Conservation (phyloP, 169 alveolate genomes). For the Plasmodium knowlesi region DNA sequence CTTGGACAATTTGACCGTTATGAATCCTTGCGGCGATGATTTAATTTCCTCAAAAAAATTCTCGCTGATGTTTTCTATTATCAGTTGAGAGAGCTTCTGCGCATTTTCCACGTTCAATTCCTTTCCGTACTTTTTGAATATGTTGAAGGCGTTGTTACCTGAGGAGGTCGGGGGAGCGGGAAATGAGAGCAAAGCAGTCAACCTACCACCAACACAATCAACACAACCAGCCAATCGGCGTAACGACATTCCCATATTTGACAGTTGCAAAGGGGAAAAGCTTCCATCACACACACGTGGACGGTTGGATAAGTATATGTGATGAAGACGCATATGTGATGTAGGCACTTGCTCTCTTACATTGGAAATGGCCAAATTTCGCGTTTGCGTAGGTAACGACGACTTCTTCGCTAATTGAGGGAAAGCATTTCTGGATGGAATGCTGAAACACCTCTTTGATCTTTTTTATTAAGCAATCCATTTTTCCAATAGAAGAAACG, state of each 20-base stretch:
- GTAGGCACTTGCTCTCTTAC: constrained; percentile 10
- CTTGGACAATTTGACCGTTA: constrained; percentile 77
- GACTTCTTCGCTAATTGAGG: constrained; percentile 52
- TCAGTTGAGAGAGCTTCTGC: constrained; percentile 82
- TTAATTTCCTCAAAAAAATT: constrained; percentile 80
- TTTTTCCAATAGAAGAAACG: neutral
- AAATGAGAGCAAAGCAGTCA: neutral
- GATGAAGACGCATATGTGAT: neutral
- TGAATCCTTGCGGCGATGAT: constrained; percentile 88
- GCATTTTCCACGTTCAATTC: constrained; percentile 81
- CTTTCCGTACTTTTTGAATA: constrained; percentile 81
- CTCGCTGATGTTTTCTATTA: constrained; percentile 79
- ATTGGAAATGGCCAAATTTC: constrained; percentile 62
- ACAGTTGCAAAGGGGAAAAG: neutral
- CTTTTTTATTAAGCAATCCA: constrained; percentile 70
- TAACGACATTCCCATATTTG: neutral
- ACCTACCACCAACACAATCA: no score
- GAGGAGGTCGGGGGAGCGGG: neutral
- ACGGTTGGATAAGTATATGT: neutral
- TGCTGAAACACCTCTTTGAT: constrained; percentile 35
- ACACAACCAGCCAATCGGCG: neutral
- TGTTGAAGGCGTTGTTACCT: constrained; percentile 86
- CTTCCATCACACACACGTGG: neutral
- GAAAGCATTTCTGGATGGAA: constrained; percentile 69
- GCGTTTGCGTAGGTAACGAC: constrained; percentile 62